These are phyloP conservation scores for Solanum rostratum DNA, from an alignment of 257 asterid species.

Conservation along the genomic window DNA sequence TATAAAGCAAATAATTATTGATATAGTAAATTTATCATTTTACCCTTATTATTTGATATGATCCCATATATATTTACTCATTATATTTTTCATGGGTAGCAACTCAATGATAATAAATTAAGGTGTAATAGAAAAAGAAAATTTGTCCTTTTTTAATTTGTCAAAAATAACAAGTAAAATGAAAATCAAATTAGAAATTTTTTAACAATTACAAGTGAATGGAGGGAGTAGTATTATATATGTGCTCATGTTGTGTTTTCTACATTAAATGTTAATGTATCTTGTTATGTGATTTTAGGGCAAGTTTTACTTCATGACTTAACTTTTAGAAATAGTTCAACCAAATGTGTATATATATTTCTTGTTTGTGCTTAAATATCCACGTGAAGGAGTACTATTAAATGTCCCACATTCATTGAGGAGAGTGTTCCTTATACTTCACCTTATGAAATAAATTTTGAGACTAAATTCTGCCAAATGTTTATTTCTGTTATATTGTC, in stretches of 20 bases:
- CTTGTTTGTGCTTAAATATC: not conserved
- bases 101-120: no score
- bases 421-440: not conserved
- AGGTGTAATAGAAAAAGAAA: no score
- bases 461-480: not conserved
- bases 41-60: no score
- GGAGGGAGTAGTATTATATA: not conserved
- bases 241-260: not conserved
- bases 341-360: not conserved
- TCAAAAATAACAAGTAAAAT: no score
- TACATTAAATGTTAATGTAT: not conserved
- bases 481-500: not conserved
- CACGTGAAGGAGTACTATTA: not conserved
- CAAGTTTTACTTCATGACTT: not conserved
- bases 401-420: not conserved
- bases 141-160: no score
- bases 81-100: no score
- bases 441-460: not conserved
- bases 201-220: no score
- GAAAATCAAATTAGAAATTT: no score
- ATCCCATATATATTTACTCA: no score
- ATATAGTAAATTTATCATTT: no score
- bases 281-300: not conserved
- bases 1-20: no score
- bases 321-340: not conserved